A percentile compares a stretch with the other conserved stretches of the same genome.
Evolutionary conservation across 2,329 filamentous ascomycete genomes (phyloP).

Genomic region (Talaromyces atroroseus): DNA sequence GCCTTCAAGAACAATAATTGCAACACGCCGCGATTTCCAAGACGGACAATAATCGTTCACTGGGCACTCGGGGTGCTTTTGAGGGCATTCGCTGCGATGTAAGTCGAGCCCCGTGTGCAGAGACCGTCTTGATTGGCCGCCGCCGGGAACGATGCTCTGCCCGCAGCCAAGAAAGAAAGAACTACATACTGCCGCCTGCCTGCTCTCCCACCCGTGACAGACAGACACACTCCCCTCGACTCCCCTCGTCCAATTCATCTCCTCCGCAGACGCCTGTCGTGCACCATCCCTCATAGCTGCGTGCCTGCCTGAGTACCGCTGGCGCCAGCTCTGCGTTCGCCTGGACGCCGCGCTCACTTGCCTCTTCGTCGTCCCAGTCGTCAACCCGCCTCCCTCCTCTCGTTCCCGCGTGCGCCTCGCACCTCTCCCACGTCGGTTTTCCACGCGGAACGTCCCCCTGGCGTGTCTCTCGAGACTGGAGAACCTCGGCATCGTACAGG

Average conservation of each 20-base stretch:
- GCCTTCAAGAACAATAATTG: no score
- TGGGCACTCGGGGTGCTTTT: no score
- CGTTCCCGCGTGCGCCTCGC: slow-evolving; percentile 4
- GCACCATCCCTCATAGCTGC: background rate
- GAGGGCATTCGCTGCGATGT: background rate
- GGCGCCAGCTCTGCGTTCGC: slow-evolving; percentile 12
- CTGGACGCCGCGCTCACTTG: slow-evolving; percentile 12
- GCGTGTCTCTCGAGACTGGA: background rate
- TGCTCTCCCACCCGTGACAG: slow-evolving; percentile 1
- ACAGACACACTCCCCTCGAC: slow-evolving; percentile 6
- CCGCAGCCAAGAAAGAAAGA: slow-evolving; percentile 8
- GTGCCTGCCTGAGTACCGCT: background rate
- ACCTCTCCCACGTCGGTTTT: slow-evolving; percentile 1
- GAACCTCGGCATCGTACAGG: background rate
- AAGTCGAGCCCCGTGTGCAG: background rate
- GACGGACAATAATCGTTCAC: no score
- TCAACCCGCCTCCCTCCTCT: slow-evolving; percentile 10
- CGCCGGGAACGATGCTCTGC: slow-evolving; percentile 8
- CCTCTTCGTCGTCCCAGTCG: slow-evolving; percentile 9
- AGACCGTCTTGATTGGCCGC: slow-evolving; percentile 1
- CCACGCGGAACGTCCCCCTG: background rate
- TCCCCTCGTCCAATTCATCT: background rate
- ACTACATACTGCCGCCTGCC: slow-evolving; percentile 4
- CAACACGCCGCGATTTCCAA: no score
- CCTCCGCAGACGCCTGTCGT: background rate